A percentile compares a stretch with the other conserved stretches of the same genome.
Evolutionary conservation across 2,329 filamentous ascomycete genomes (phyloP).

Genomic region (Penicillium sp.): DNA sequence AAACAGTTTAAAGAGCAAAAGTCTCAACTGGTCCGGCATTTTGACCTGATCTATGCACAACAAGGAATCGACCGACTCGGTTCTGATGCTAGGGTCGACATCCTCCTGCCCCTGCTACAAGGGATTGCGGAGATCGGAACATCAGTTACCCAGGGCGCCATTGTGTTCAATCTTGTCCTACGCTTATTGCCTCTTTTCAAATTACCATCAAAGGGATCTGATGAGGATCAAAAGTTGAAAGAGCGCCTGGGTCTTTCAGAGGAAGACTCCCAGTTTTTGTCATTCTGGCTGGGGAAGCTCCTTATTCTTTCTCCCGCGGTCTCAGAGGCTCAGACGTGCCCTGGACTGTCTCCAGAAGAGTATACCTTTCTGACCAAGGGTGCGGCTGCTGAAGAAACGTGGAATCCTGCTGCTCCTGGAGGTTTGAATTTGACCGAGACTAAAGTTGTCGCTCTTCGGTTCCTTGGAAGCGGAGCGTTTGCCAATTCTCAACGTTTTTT

Average conservation of each 20-base stretch:
- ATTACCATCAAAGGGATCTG: constrained; percentile 72
- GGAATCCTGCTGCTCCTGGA: constrained; percentile 60
- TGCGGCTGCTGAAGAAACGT: constrained; percentile 48
- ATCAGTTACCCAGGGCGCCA: constrained; percentile 57
- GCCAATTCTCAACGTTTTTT: constrained; percentile 79
- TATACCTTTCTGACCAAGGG: constrained; percentile 70
- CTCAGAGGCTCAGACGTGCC: constrained; percentile 46
- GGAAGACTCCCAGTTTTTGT: constrained; percentile 72
- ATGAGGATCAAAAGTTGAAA: constrained; percentile 72
- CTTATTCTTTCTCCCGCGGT: constrained; percentile 63
- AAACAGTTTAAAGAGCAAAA: constrained; percentile 84
- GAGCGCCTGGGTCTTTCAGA: constrained; percentile 65
- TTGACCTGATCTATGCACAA: constrained; percentile 86
- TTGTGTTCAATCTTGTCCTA: constrained; percentile 80
- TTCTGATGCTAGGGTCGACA: constrained; percentile 63
- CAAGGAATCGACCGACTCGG: constrained; percentile 70
- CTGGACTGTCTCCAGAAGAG: constrained; percentile 66
- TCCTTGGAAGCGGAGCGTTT: constrained; percentile 85
- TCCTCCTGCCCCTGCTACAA: constrained; percentile 69
- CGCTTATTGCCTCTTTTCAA: constrained; percentile 67
- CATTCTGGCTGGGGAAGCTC: constrained; percentile 74
- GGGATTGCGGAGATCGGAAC: constrained; percentile 64
- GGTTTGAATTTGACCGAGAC: constrained; percentile 68
- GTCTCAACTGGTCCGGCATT: constrained; percentile 75
- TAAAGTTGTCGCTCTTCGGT: constrained; percentile 66